A percentile compares a stretch with the other conserved stretches of the same genome.
These are phyloP conservation scores for Arachis stenosperma DNA, from an alignment of 306 rosid species.

Conservation along the genomic window DNA sequence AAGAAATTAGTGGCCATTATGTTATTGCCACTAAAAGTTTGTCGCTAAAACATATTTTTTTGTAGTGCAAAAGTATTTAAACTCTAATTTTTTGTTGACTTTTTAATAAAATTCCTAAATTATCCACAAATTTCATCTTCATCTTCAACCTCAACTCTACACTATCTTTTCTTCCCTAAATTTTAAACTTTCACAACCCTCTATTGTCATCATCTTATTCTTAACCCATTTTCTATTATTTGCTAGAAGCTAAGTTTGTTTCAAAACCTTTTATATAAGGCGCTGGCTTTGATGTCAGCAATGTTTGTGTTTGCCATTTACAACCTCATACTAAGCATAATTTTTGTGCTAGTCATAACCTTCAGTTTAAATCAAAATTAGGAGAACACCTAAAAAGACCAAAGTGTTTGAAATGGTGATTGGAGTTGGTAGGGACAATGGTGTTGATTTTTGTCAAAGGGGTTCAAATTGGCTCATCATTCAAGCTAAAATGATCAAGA, in stretches of 20 bases:
- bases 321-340: slow-evolving; percentile 50
- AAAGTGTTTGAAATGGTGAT: slow-evolving; percentile 59
- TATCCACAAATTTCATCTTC: too few relatives aligned
- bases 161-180: too few relatives aligned
- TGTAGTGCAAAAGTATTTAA: too few relatives aligned
- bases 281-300: slow-evolving; percentile 49
- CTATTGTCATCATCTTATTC: too few relatives aligned
- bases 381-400: slow-evolving; percentile 53
- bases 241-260: slow-evolving; percentile 29
- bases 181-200: too few relatives aligned
- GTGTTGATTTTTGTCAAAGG: slow-evolving; percentile 64
- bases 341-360: slow-evolving; percentile 45
- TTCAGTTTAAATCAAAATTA: slow-evolving; percentile 51
- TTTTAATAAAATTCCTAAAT: too few relatives aligned
- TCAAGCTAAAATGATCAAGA: slow-evolving; percentile 63
- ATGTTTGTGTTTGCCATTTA: slow-evolving; percentile 48
- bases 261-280: slow-evolving; percentile 49
- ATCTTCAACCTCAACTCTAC: too few relatives aligned
- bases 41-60: too few relatives aligned
- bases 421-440: slow-evolving; percentile 81
- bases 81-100: too few relatives aligned
- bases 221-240: too few relatives aligned
- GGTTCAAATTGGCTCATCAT: slow-evolving; percentile 45
- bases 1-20: too few relatives aligned
- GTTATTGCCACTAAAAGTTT: too few relatives aligned